Base-by-base conservation (phyloP, 2,329 filamentous ascomycete genomes). In the Alternaria arborescens region DNA sequence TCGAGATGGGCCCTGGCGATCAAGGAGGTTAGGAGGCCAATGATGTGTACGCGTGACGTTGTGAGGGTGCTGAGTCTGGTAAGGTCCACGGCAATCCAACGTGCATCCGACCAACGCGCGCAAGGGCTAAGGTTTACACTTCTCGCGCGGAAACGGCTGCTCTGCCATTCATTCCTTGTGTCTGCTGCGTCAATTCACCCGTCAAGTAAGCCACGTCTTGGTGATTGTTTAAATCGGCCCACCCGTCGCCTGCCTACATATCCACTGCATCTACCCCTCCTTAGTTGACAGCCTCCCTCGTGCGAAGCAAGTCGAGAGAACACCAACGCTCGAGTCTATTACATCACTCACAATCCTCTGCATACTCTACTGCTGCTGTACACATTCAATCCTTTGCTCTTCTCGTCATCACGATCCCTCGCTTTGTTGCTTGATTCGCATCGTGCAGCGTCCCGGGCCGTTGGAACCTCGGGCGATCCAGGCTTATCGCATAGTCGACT, bases 181-280 rank as follows among this genome's bases (percentile, higher is more conserved):
- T 26, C 36, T 51, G 38, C 56, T 55, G 66, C 63, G 60, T 67
- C 60, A 68, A 69, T 68, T 67, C 60, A 56, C 53, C 41, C 52
- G 65, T 62, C 66, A 62, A 68, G 69, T 65, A 62, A 72, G 70
- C 67, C 65, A 66, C 59, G 59, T 63, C 61, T 65, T 70, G 65
- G 68, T 65, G 57, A 66, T 67, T 68, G 67, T 60, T 66, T 65
- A 63, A 52, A 64, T 69, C 62, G 69, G 67, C 69, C 74, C 70
- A 73, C 70, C 52, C 44, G n/a, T 52, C 40, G 54, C 64, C 59
- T 69, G 42, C 43, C 42, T 74, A 74, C 71, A 71, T 73, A 73
- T 71, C 54, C 70, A 68, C 68, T 75, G 74, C 74, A 70, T 66
- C 61, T 72, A 72, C 74, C 73, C 73, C 74, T 70, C 75, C 68